Evolutionary conservation across 805 yeast genomes (phyloP), one percentile per base, ranked within the genome.

Genomic region (Metschnikowia cubensis): DNA sequence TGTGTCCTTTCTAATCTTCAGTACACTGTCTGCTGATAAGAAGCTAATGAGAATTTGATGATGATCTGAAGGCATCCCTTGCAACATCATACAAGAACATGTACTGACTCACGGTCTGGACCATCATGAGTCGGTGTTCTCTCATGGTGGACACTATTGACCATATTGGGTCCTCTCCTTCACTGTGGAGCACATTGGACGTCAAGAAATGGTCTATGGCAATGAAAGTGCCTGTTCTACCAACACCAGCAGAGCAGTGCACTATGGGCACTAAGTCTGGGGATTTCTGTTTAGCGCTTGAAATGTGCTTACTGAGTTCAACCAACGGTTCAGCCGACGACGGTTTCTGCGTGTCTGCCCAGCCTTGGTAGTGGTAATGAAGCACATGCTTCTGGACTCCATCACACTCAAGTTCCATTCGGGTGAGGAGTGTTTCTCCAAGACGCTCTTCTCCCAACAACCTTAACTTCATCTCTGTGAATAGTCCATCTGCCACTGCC

Each of bases 241-340:
- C 99, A 62, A 96, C 90, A 0, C 99, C 99, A 1, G 98, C 98
- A 6, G 96, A 89, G 63, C 99, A 92, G 67, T 92, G 98, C 10
- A 64, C 63, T 6, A 64, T 54, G 3, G 67, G 22, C 87, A 53
- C 53, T 18, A 56, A 38, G 6, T 36, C 36, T 20, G 59, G 57
- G 11, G 41, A 35, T 1, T n/a, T n/a, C 10, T 31, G 22, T 17
- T 45, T 52, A n/a, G 39, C 35, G 6, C 8, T 38, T 7, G 45
- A 25, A 15, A 56, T 48, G 4, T 50, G 48, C 15, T 20, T 32
- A 14, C 58, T 51, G 22, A 58, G 59, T 32, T 39, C 50, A 7
- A 57, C 4, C 11, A 58, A 47, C 15, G 60, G 60, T 39, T 35
- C 51, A 21, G 50, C 49, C 10, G 55, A 46, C 14, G 45, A 34